Conservation (phyloP, 306 rosid genomes). For the Delonix regia region DNA sequence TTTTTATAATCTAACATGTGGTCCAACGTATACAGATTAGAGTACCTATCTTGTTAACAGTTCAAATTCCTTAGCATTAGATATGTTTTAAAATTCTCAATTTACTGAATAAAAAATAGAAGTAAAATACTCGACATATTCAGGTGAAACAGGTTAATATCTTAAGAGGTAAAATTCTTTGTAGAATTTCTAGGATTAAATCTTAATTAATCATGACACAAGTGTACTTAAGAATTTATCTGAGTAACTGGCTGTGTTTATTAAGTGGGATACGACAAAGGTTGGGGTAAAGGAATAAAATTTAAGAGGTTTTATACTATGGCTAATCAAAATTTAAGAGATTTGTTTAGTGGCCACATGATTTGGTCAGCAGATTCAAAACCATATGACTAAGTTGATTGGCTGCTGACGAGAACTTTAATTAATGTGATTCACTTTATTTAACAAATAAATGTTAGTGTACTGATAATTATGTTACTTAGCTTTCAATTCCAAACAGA, state of each 20-base stretch:
- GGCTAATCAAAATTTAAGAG: conserved; percentile 29
- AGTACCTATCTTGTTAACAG: no score
- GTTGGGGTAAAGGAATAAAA: conserved; percentile 47
- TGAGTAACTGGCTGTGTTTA: conserved; percentile 7
- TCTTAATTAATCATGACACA: neutral
- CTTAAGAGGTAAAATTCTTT: no score
- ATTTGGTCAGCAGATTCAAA: neutral
- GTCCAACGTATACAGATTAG: no score
- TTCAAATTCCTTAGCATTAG: no score
- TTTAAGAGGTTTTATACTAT: conserved; percentile 35
- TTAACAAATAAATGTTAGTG: neutral
- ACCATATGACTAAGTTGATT: neutral
- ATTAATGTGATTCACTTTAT: neutral
- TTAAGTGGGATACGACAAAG: conserved; percentile 45
- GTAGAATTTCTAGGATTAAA: neutral
- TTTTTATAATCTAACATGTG: neutral
- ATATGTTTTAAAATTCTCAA: no score
- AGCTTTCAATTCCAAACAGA: neutral
- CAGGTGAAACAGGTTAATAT: no score
- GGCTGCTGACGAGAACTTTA: neutral
- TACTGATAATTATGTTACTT: neutral
- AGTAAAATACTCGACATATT: no score
- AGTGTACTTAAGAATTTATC: conserved; percentile 24
- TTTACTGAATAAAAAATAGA: no score
- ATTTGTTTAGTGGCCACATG: neutral